Percentiles rank a stretch among this genome's conserved stretches.
Evolutionary conservation across 2,329 filamentous ascomycete species (phyloP).

Genomic region (Sporothrix mexicana): DNA sequence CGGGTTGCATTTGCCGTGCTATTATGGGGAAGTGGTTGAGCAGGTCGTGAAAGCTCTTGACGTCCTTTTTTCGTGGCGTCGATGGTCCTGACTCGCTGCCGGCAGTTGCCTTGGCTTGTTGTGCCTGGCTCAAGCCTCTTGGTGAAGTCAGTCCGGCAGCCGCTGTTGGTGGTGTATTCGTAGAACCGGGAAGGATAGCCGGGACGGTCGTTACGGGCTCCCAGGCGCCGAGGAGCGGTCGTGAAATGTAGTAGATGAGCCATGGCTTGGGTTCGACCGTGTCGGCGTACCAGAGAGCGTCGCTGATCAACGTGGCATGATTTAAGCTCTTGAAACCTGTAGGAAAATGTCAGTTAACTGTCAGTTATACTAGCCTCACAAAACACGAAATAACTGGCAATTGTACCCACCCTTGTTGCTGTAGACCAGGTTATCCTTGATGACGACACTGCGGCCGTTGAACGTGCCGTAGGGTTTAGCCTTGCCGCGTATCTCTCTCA

Average conservation of each 20-base stretch:
- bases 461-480: slow-evolving; percentile 92
- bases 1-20: slow-evolving; percentile 91
- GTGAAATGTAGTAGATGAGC: slow-evolving; percentile 95
- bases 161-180: background rate
- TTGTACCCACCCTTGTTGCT: slow-evolving; percentile 91
- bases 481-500: slow-evolving; percentile 88
- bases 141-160: slow-evolving; percentile 33
- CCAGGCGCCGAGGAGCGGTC: slow-evolving; percentile 81
- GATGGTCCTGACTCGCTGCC: slow-evolving; percentile 49
- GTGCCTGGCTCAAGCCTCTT: background rate
- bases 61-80: slow-evolving; percentile 79
- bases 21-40: slow-evolving; percentile 94
- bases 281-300: slow-evolving; percentile 87
- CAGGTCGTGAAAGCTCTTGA: slow-evolving; percentile 88
- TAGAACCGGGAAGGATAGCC: slow-evolving; percentile 57
- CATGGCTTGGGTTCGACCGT: slow-evolving; percentile 89
- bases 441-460: slow-evolving; percentile 89
- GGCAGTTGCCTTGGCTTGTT: slow-evolving; percentile 43
- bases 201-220: slow-evolving; percentile 75
- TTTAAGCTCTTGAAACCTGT: slow-evolving; percentile 88
- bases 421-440: slow-evolving; percentile 92
- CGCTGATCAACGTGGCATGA: slow-evolving; percentile 84
- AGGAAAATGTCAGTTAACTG: slow-evolving; percentile 7
- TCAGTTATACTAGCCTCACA: too few relatives aligned
- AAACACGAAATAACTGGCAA: too few relatives aligned